Evolutionary conservation across 2,329 filamentous ascomycete species (phyloP).

Genomic region (Fusarium annulatum): DNA sequence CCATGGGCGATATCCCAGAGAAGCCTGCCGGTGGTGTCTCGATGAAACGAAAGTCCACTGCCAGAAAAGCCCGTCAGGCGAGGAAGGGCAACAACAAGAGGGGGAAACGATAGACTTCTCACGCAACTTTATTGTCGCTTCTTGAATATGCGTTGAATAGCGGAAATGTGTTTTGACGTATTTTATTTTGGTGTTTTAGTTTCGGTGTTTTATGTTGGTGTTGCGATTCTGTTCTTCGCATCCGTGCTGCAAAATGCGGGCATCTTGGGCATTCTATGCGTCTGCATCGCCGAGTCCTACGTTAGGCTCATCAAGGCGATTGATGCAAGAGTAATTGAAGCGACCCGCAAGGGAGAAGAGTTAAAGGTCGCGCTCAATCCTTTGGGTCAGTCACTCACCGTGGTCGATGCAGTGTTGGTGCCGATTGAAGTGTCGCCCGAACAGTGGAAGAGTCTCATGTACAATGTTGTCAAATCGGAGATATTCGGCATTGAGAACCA

Average conservation of each 20-base stretch:
- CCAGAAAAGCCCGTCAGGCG: neutral
- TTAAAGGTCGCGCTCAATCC: neutral
- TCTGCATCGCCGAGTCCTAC: constrained; percentile 4
- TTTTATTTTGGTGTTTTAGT: neutral
- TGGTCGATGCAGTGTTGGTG: neutral
- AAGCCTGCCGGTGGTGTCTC: neutral
- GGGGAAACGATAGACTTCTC: neutral
- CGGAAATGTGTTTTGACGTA: neutral
- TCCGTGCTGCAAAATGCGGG: constrained; percentile 1
- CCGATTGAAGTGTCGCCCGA: constrained; percentile 7
- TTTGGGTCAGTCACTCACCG: neutral
- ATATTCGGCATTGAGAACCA: neutral
- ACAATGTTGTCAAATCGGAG: neutral
- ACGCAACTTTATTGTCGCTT: neutral
- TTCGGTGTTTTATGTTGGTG: neutral
- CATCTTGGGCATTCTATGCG: neutral
- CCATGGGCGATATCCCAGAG: too few relatives aligned
- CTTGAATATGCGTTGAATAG: neutral
- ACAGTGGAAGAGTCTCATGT: constrained; percentile 10
- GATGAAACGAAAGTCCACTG: neutral
- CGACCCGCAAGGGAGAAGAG: neutral
- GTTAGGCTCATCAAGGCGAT: constrained; percentile 3
- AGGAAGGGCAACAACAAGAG: neutral
- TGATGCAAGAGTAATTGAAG: neutral
- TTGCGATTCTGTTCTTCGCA: neutral